Base-by-base conservation (phyloP, 257 asterid species). In the Echites panduratus region DNA sequence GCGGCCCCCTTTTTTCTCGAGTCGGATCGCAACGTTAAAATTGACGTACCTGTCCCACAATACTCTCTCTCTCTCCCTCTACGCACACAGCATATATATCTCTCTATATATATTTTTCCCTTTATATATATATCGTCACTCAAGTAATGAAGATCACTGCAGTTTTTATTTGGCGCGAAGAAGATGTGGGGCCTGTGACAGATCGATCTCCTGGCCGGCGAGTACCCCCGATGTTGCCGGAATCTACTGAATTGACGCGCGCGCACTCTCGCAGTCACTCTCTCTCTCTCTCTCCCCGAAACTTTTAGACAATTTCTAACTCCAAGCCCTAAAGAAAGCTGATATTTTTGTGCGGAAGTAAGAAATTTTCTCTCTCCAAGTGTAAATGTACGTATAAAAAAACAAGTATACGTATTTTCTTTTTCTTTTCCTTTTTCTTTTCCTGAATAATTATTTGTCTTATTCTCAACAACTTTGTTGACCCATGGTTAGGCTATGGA, bases 201-300 rank as follows among this genome's bases (percentile, higher is more conserved):
- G 90, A 87, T 83, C 89, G 89, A 87, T 73, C 87, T 73, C 70
- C 66, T 75, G 56, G 83, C 87, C 97, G 89, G 87, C 85, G 89
- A 85, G 67, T 73, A 10, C 59, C 87, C 86, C 80, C 80, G 88
- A 83, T 80, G 67, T 80, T 78, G 90, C 91, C 90, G 96, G 88
- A 85, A 83, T 73, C 70, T 73, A 71, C 78, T 74, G 73, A 71
- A 71, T 66, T 77, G 73, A 53, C 73, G 52, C 73, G 62, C 80
- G 19, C 68, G 9, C 72, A 71, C 50, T 52, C 24, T 26, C 52
- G 16, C 78, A 38, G 57, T 50, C 66, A 65, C 44, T 67, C 32
- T 52, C 13, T 65, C 17, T 44, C 68, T 68, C 73, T 56, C 69
- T 74, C 58, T 45, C 43, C n/a, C 38, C 47, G 0, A 10, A 75